These are phyloP conservation scores for Byssochlamys sp. DNA, from an alignment of 2,329 filamentous ascomycete species.

Conservation along the genomic window DNA sequence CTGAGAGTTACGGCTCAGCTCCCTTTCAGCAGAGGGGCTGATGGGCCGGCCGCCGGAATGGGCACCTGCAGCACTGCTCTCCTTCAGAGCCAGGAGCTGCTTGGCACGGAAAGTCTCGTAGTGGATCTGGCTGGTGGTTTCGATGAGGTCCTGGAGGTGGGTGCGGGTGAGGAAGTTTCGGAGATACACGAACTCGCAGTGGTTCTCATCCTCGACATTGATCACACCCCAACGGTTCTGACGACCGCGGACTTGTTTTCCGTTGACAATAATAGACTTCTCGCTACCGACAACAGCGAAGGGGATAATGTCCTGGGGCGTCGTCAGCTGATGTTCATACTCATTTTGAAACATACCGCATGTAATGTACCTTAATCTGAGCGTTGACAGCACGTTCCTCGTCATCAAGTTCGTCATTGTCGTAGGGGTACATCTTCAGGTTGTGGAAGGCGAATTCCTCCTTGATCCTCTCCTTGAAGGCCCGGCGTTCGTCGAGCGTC, in stretches of 20 bases:
- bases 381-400: constrained; percentile 89
- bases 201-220: constrained; percentile 98
- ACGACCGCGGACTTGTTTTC: constrained; percentile 91
- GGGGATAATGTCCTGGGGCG: constrained; percentile 71
- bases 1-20: constrained; percentile 93
- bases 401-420: constrained; percentile 96
- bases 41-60: constrained; percentile 75
- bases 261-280: constrained; percentile 93
- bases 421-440: constrained; percentile 99
- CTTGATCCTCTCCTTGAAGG: constrained; percentile 99
- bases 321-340: constrained; percentile 27
- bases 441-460: constrained; percentile 99
- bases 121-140: constrained; percentile 98
- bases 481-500: constrained; percentile 86
- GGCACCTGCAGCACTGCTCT: constrained; percentile 77
- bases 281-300: constrained; percentile 97
- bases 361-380: constrained; percentile 74
- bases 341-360: not conserved
- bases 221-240: constrained; percentile 99
- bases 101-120: constrained; percentile 99
- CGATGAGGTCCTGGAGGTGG: constrained; percentile 95
- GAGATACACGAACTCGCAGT: constrained; percentile 98
- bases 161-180: constrained; percentile 97
- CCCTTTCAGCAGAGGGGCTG: constrained; percentile 85
- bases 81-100: constrained; percentile 94